A percentile compares a stretch with the other conserved stretches of the same genome.
Evolutionary conservation across 78 protist genomes (phyloP).

Genomic region (Planoprotostelium fungivorum): DNA sequence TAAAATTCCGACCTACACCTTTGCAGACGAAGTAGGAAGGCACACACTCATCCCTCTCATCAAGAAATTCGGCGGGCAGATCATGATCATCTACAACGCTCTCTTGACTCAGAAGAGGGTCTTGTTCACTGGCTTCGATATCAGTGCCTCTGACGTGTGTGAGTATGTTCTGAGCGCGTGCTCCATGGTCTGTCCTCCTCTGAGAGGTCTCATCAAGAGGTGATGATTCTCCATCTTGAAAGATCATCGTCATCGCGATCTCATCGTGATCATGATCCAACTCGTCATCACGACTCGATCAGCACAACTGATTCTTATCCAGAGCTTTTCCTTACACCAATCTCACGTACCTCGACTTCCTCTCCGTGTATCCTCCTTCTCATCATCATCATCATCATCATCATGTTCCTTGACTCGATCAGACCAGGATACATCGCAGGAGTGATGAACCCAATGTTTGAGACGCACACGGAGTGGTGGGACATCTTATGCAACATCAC

Average conservation of each 20-base stretch:
- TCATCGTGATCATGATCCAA: no score
- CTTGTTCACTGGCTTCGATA: constrained; percentile 70
- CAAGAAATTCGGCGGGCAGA: constrained; percentile 53
- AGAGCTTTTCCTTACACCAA: constrained; percentile 68
- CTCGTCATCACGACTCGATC: neutral
- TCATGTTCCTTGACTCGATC: neutral
- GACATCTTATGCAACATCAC: constrained; percentile 72
- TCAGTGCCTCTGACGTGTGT: constrained; percentile 64
- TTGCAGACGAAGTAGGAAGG: constrained; percentile 59
- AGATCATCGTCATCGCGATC: no score
- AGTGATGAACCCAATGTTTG: constrained; percentile 77
- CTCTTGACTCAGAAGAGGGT: constrained; percentile 68
- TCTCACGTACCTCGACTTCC: constrained; percentile 44
- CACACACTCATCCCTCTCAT: constrained; percentile 61
- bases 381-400: no score
- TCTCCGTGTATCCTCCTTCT: constrained; percentile 11
- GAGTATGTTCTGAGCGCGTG: constrained; percentile 55
- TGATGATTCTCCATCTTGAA: no score
- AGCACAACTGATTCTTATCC: neutral
- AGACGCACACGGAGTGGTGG: constrained; percentile 74
- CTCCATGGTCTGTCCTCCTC: constrained; percentile 74
- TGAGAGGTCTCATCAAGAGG: constrained; percentile 47
- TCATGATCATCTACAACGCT: constrained; percentile 76
- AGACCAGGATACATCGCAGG: constrained; percentile 73
- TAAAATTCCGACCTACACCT: constrained; percentile 48